A percentile compares a stretch with the other conserved stretches of the same genome.
Conservation (phyloP, 768 basidiomycete species). For the Leccinum olivaceopallidum region DNA sequence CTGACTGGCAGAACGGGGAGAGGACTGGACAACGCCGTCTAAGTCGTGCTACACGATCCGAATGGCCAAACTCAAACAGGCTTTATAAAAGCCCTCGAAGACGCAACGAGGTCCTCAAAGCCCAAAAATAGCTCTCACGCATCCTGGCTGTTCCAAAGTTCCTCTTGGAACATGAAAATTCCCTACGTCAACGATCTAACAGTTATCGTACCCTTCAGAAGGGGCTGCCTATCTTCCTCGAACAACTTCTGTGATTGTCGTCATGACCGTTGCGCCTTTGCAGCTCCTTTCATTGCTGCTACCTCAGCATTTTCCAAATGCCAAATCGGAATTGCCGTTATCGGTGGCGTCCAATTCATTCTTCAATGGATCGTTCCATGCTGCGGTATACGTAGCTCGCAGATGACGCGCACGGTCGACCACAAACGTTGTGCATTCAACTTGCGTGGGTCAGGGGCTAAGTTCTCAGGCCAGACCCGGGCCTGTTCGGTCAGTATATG, state of each 20-base stretch:
- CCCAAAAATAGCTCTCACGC: slow-evolving; percentile 32
- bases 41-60: slow-evolving; percentile 20
- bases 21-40: slow-evolving; percentile 14
- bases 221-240: slow-evolving; percentile 7
- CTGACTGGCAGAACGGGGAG: slow-evolving; percentile 4
- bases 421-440: slow-evolving; percentile 7
- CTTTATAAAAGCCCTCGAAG: slow-evolving; percentile 24
- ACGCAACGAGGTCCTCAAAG: slow-evolving; percentile 24
- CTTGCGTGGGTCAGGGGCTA: slow-evolving; percentile 31
- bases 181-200: slow-evolving; percentile 19
- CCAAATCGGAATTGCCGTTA: slow-evolving; percentile 22
- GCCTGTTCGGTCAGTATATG: slow-evolving; percentile 11
- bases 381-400: slow-evolving; percentile 18
- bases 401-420: slow-evolving; percentile 1
- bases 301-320: slow-evolving; percentile 23
- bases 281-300: slow-evolving; percentile 14
- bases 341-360: slow-evolving; percentile 29
- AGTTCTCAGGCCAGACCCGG: slow-evolving; percentile 5
- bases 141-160: slow-evolving; percentile 5
- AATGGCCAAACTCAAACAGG: slow-evolving; percentile 5
- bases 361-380: slow-evolving; percentile 20
- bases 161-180: slow-evolving; percentile 21
- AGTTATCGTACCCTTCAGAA: slow-evolving; percentile 2
- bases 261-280: slow-evolving; percentile 20
- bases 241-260: slow-evolving; percentile 27